Conservation (phyloP, 2,329 filamentous ascomycete species). For the Grosmannia penicillata region DNA sequence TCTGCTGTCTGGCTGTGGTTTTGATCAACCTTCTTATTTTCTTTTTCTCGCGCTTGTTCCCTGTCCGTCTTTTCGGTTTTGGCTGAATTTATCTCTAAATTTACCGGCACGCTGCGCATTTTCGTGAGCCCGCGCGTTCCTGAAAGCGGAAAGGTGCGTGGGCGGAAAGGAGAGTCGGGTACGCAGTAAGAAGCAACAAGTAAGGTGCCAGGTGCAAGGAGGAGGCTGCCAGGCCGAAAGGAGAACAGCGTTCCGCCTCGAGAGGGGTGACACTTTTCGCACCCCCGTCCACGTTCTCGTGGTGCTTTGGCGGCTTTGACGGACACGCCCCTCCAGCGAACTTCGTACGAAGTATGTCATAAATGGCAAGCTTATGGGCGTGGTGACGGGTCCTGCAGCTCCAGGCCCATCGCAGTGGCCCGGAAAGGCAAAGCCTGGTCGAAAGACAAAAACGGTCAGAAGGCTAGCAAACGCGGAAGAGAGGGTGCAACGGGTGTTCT, state of each 20-base stretch:
- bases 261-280: not conserved
- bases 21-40: constrained; percentile 1
- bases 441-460: not conserved
- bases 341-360: no score
- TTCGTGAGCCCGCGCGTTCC: no score
- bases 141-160: constrained; percentile 3
- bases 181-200: no score
- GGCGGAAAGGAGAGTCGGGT: constrained; percentile 9
- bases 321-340: not conserved
- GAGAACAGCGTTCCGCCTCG: constrained; percentile 5
- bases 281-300: not conserved
- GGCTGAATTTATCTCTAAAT: constrained; percentile 2
- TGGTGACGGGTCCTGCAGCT: constrained; percentile 8
- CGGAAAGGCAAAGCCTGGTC: not conserved
- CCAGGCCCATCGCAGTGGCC: not conserved
- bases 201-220: constrained; percentile 4
- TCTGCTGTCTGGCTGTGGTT: not conserved
- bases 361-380: constrained; percentile 2
- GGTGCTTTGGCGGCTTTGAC: not conserved
- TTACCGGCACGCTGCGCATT: no score
- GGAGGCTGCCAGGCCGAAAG: constrained; percentile 8
- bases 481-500: no score
- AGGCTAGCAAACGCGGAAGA: not conserved
- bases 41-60: constrained; percentile 1
- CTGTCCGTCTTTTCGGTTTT: not conserved